Evolutionary conservation across 805 yeast species (phyloP), one percentile per base, ranked within the genome.

Genomic region (Hanseniaspora hatyaiensis): DNA sequence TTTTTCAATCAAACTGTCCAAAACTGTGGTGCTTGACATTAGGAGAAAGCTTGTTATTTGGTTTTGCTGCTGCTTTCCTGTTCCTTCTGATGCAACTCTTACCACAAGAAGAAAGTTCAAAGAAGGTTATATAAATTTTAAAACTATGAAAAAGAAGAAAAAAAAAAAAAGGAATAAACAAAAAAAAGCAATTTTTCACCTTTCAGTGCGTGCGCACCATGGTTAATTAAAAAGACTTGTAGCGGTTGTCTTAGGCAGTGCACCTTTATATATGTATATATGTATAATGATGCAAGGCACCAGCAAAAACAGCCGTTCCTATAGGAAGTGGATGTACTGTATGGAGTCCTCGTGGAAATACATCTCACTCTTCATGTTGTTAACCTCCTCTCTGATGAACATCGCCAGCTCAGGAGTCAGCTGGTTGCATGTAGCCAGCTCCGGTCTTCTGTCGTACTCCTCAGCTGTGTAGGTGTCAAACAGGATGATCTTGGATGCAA

Each of bases 381-480:
- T 88, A 59, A 89, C 68, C 63, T 89, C 97, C 32, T 80, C 82
- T 64, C 80, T 82, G 56, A 89, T 86, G 63, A 75, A 77, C 61
- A 84, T 87, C 0, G 96, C 96, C 59, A 87, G 65, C 50, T 73
- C 70, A 5, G 96, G 95, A 1, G 95, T 87, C 61, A 87, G 69
- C 59, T 81, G 86, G 63, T 88, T 86, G 65, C 96, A 89, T 2
- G 96, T 87, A 3, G 95, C 94, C 24, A 79, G 70, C 52, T 87
- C 96, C 0, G 96, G 96, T 53, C 80, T 86, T 57, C 98, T 77
- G 62, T 89, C 96, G 62, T 89, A 89, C 54, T 83, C 96, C 16
- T 74, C 78, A 31, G 79, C 78, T 50, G 80, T 74, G 62, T 82
- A 86, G 0, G 96, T 89, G 51, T 86, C 94, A 63, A 79, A 89